These are phyloP conservation scores for cucumber (Cucumis sativus) DNA, from an alignment of 306 rosid genomes.

Conservation along the genomic window DNA sequence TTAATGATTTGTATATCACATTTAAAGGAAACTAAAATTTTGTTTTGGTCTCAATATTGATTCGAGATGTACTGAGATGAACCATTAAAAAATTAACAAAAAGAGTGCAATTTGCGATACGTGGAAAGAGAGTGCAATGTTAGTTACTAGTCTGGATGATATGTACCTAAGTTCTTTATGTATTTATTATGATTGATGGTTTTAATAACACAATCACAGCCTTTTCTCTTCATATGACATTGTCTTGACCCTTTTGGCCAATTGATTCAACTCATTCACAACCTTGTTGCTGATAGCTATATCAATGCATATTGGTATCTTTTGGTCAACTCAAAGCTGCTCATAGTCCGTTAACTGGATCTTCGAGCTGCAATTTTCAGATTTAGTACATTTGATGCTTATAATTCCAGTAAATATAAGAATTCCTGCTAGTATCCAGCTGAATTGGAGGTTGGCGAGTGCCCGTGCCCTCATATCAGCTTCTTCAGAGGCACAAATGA, in stretches of 20 bases:
- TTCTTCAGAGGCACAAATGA: conserved; percentile 43
- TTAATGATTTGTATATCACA: too few relatives aligned
- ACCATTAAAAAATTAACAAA: too few relatives aligned
- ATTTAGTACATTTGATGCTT: conserved; percentile 38
- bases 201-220: background rate
- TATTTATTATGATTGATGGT: background rate
- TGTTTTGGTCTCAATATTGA: too few relatives aligned
- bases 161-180: background rate
- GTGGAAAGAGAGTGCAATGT: too few relatives aligned
- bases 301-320: conserved; percentile 31
- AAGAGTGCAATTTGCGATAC: too few relatives aligned
- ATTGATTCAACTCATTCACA: conserved; percentile 9
- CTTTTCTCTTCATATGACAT: background rate
- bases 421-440: conserved; percentile 69
- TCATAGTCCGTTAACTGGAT: conserved; percentile 43
- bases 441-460: conserved; percentile 77
- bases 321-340: conserved; percentile 46
- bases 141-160: background rate
- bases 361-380: conserved; percentile 24
- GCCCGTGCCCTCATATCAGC: conserved; percentile 68
- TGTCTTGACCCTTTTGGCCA: background rate
- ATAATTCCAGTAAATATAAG: conserved; percentile 38
- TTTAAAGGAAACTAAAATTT: too few relatives aligned
- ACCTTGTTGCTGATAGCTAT: conserved; percentile 29
- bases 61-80: too few relatives aligned